Conservation (phyloP, 805 yeast genomes). For the Ogataea angusta region DNA sequence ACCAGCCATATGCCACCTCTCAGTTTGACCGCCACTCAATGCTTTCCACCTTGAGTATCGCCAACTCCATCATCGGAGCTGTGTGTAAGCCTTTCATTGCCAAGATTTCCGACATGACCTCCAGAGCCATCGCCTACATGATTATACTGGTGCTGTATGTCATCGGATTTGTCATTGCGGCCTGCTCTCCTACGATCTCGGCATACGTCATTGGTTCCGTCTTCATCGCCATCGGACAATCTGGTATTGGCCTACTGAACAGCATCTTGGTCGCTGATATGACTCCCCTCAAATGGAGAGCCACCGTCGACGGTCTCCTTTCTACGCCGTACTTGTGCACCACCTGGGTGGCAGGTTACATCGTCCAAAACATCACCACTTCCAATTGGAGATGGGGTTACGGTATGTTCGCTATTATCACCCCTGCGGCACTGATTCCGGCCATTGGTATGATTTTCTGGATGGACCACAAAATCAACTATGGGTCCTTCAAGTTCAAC, state of each 20-base stretch:
- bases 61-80: constrained; percentile 25
- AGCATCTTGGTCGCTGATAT: constrained; percentile 27
- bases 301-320: constrained; percentile 22
- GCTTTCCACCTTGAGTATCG: constrained; percentile 24
- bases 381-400: constrained; percentile 51
- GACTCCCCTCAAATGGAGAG: constrained; percentile 31
- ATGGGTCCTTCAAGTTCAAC: neutral
- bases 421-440: constrained; percentile 39
- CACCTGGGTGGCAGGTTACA: constrained; percentile 42
- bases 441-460: constrained; percentile 32
- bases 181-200: constrained; percentile 22
- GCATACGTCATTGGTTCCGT: constrained; percentile 29
- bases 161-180: constrained; percentile 26
- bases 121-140: constrained; percentile 24
- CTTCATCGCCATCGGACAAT: constrained; percentile 21
- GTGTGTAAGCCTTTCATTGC: constrained; percentile 27
- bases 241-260: constrained; percentile 25
- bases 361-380: constrained; percentile 32
- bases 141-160: constrained; percentile 21
- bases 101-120: constrained; percentile 27
- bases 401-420: constrained; percentile 45
- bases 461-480: constrained; percentile 32
- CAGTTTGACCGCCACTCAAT: constrained; percentile 23
- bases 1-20: constrained; percentile 34
- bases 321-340: constrained; percentile 40